phyloP scores from a whole-genome alignment of 2,329 filamentous ascomycete genomes.

The Orbilia javanica region DNA sequence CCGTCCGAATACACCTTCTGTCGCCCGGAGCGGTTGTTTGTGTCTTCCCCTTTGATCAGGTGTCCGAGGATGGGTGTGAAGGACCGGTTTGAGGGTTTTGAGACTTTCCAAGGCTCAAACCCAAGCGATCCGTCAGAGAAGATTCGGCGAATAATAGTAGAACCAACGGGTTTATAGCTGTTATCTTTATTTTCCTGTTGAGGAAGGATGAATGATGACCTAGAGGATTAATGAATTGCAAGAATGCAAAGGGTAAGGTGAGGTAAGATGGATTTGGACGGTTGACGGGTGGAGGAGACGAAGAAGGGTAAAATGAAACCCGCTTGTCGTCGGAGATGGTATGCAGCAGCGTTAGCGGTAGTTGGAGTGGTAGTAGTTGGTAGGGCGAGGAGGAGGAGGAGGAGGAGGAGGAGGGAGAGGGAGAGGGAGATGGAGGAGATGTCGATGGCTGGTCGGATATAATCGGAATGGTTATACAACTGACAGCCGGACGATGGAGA shows the following conservation, averaged over 20 bases:
- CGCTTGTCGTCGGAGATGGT: too few species aligned
- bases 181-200: background rate
- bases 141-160: constrained; percentile 30
- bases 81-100: constrained; percentile 3
- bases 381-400: constrained; percentile 9
- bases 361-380: background rate
- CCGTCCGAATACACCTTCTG: constrained; percentile 20
- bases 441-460: constrained; percentile 11
- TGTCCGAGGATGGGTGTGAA: background rate
- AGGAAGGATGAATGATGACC: too few species aligned
- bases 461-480: constrained; percentile 22
- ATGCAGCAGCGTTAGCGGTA: too few species aligned
- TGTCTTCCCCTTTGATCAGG: background rate
- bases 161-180: too few species aligned
- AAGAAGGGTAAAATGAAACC: too few species aligned
- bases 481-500: background rate
- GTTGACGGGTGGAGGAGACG: too few species aligned
- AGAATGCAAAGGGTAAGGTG: background rate
- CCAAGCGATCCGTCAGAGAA: background rate
- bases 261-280: too few species aligned
- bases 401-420: background rate
- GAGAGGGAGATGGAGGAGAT: background rate
- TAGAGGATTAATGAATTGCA: background rate
- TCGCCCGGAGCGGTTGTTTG: background rate
- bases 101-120: constrained; percentile 7